These are phyloP conservation scores for Avena atlantica DNA, from an alignment of 176 grass and related monocot species.

Conservation along the genomic window DNA sequence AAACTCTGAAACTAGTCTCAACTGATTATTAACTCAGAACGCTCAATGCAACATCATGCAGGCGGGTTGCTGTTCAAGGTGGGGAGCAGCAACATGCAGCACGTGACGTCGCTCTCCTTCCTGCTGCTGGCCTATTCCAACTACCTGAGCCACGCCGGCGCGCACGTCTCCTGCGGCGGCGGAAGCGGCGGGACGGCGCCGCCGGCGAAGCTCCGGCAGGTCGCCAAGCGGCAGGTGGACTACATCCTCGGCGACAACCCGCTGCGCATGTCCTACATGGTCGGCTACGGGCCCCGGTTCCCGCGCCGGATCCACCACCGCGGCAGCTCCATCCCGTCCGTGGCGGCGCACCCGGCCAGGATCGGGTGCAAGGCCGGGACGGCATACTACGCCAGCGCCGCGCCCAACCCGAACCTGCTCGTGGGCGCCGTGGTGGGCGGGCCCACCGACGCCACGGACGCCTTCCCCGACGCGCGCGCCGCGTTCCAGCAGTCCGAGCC, in stretches of 20 bases:
- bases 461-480: slow-evolving; percentile 57
- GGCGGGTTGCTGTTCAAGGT: slow-evolving; percentile 73
- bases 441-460: slow-evolving; percentile 53
- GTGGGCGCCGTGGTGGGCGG: slow-evolving; percentile 67
- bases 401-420: slow-evolving; percentile 67
- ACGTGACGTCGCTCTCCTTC: slow-evolving; percentile 83
- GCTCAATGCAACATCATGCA: not conserved
- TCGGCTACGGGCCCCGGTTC: slow-evolving; percentile 57
- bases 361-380: slow-evolving; percentile 57
- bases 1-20: not conserved
- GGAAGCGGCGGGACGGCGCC: slow-evolving; percentile 48
- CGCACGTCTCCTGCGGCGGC: slow-evolving; percentile 66
- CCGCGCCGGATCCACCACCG: slow-evolving; percentile 70
- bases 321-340: slow-evolving; percentile 57
- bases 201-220: slow-evolving; percentile 56
- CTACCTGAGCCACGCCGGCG: slow-evolving; percentile 76
- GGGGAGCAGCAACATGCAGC: slow-evolving; percentile 83
- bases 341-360: slow-evolving; percentile 35
- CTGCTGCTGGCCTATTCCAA: slow-evolving; percentile 79
- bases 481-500: slow-evolving; percentile 72
- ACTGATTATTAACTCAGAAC: not conserved
- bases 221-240: slow-evolving; percentile 80
- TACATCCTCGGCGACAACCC: slow-evolving; percentile 80
- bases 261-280: slow-evolving; percentile 79
- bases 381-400: slow-evolving; percentile 43